phyloP scores from a whole-genome alignment of 768 basidiomycete species.

The Chalciporus chontae region DNA sequence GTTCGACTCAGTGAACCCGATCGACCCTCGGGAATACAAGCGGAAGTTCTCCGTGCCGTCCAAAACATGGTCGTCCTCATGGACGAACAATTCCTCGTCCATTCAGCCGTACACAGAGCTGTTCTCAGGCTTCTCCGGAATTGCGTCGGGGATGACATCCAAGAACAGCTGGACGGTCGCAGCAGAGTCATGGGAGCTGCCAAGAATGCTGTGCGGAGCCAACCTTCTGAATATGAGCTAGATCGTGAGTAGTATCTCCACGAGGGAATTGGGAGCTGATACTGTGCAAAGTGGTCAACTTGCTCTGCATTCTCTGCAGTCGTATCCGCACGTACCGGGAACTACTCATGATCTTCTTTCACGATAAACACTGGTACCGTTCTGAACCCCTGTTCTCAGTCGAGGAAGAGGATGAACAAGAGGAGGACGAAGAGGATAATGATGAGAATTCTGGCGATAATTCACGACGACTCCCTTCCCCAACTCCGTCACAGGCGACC shows the following conservation, averaged over 20 bases:
- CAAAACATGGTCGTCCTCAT: conserved; percentile 90
- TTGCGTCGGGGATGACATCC: conserved; percentile 89
- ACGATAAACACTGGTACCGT: conserved; percentile 86
- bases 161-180: conserved; percentile 81
- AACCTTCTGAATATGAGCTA: conserved; percentile 86
- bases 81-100: conserved; percentile 91
- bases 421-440: conserved; percentile 34
- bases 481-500: conserved; percentile 58
- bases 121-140: conserved; percentile 80
- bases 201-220: conserved; percentile 56
- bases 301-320: conserved; percentile 89
- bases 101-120: conserved; percentile 86
- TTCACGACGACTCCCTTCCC: conserved; percentile 43
- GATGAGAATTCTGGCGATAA: conserved; percentile 4
- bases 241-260: conserved; percentile 57
- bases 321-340: conserved; percentile 87
- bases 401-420: conserved; percentile 71
- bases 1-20: conserved; percentile 85
- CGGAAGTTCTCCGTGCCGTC: conserved; percentile 80
- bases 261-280: conserved; percentile 3
- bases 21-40: conserved; percentile 86
- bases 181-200: conserved; percentile 83
- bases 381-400: conserved; percentile 73
- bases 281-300: conserved; percentile 70
- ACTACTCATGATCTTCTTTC: conserved; percentile 95